These are phyloP conservation scores for Hypomyces perniciosus DNA, from an alignment of 2,329 filamentous ascomycete species.

Conservation along the genomic window DNA sequence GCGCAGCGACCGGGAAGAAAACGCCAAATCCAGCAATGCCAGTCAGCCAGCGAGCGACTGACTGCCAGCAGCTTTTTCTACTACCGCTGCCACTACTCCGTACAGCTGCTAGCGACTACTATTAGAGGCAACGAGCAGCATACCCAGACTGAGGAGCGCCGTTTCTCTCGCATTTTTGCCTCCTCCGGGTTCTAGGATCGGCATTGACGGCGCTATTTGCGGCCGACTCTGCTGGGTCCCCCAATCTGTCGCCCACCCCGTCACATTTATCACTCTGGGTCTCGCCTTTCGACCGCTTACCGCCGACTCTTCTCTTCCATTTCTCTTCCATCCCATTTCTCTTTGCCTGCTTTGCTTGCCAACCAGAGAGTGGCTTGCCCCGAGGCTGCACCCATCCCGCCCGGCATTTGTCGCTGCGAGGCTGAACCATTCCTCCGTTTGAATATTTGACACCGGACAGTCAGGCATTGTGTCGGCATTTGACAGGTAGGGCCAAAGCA, in stretches of 20 bases:
- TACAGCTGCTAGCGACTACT: constrained; percentile 5
- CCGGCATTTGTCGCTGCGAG: too few species aligned
- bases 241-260: not conserved
- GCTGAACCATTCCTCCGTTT: too few species aligned
- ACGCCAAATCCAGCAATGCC: constrained; percentile 10
- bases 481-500: too few species aligned
- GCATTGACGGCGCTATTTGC: not conserved
- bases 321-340: not conserved
- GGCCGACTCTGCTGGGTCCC: constrained; percentile 9
- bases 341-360: not conserved
- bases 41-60: constrained; percentile 2
- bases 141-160: not conserved
- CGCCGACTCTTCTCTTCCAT: constrained; percentile 10
- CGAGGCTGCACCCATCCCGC: too few species aligned
- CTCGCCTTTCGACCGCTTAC: constrained; percentile 13
- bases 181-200: too few species aligned
- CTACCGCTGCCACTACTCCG: not conserved
- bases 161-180: too few species aligned
- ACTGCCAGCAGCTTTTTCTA: not conserved
- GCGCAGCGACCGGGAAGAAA: not conserved
- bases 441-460: too few species aligned
- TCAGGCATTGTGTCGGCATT: too few species aligned
- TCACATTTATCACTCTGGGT: constrained; percentile 9
- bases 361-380: too few species aligned
- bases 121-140: constrained; percentile 1